Conservation (phyloP, 305 asterid genomes). For the Salvia sclarea region DNA sequence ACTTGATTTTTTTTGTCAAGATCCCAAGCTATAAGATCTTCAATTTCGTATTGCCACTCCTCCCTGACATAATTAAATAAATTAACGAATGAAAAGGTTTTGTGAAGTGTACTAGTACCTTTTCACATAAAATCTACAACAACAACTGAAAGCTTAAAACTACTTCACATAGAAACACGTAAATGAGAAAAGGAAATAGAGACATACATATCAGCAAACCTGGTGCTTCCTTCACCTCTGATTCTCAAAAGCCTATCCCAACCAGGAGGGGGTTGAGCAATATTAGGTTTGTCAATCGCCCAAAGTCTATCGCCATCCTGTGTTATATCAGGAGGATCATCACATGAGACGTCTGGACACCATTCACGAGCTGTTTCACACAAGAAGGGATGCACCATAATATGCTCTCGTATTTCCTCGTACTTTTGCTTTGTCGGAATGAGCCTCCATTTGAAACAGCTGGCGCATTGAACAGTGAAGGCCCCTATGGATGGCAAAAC, state of each 20-base stretch:
- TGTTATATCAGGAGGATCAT: constrained; percentile 62
- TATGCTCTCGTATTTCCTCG: constrained; percentile 78
- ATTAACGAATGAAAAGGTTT: constrained; percentile 14
- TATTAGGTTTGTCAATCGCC: constrained; percentile 88
- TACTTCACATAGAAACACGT: background rate
- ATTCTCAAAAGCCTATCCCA: constrained; percentile 82
- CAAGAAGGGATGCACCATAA: constrained; percentile 47
- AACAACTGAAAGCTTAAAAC: constrained; percentile 16
- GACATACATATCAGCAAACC: constrained; percentile 85
- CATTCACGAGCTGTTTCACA: constrained; percentile 78
- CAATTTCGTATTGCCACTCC: no score
- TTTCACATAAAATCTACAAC: constrained; percentile 31
- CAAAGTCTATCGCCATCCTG: constrained; percentile 87
- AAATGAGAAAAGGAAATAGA: constrained; percentile 16
- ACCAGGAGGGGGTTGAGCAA: constrained; percentile 79
- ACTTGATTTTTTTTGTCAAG: background rate
- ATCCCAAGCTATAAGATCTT: background rate
- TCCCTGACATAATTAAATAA: no score
- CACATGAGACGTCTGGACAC: constrained; percentile 64
- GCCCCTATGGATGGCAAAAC: constrained; percentile 47
- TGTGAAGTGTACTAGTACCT: constrained; percentile 22
- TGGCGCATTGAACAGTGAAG: constrained; percentile 77
- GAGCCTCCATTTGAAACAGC: constrained; percentile 85
- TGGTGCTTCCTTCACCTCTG: constrained; percentile 78
- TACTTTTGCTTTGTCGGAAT: constrained; percentile 75